Evolutionary conservation across 2,329 filamentous ascomycete species (phyloP), one percentile per base, ranked within the genome.

Genomic region (Chaetomiaceae sp.): DNA sequence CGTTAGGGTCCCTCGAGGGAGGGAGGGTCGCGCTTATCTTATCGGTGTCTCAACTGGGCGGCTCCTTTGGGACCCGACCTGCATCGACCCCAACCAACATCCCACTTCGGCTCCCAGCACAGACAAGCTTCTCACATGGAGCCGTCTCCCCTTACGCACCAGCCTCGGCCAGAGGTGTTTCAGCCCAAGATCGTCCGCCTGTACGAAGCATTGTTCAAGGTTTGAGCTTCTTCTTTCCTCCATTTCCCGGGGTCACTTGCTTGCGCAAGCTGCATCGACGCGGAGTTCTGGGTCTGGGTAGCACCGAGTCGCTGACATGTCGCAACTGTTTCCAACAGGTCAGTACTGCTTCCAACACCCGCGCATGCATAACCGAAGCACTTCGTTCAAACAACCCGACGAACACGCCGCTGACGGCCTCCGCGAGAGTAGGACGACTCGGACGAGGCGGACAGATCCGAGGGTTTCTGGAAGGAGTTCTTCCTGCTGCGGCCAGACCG

Each of bases 381-480:
- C 20, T 12, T 23, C 57, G 33, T 51, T 42, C n/a, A n/a, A n/a
- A 31, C 27, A 3, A 31, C 27, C 15, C 29, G 31, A 17, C 43
- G 27, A 20, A 46, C 39, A 15, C n/a, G 22, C 4, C 27, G 44
- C 48, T 52, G 31, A 54, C 48, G 23, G 34, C 23, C 15, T 25
- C 29, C 22, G n/a, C 11, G 42, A 19, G 39, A 15, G 45, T 33
- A 58, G 42, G 51, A 60, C 47, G 58, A 57, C 23, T 31, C 55
- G 46, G 54, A 88, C 73, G 82, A 86, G 59, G 80, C 75, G 47
- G 86, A 91, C 25, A 87, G 87, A 58, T 82, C 89, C 0, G 90
- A 96, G 56, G 92, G 91, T 39, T 99, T 96, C 73, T 99, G 94
- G 94, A 81, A 83, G 61, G 94, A 96, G 71, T 91, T 99, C 73